phyloP scores from a whole-genome alignment of 2,329 filamentous ascomycete species.

The Mycosphaerella arachidis region DNA sequence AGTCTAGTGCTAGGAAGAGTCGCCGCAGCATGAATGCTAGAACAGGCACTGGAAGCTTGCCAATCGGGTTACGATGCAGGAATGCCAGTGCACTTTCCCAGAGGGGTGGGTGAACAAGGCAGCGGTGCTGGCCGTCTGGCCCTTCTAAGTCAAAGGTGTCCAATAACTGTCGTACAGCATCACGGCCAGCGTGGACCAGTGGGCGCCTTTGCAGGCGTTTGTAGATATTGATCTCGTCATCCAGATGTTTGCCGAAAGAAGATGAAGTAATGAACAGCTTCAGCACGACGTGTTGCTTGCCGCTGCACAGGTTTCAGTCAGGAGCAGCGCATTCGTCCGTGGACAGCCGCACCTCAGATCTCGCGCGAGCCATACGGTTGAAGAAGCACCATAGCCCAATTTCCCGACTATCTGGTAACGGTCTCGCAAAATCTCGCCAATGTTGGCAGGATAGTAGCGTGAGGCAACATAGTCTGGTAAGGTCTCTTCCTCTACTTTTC shows the following conservation, averaged over 20 bases:
- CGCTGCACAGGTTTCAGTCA: neutral
- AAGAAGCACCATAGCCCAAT: constrained; percentile 2
- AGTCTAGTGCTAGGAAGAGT: neutral
- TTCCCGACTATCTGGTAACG: constrained; percentile 36
- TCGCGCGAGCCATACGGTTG: neutral
- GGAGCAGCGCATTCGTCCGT: neutral
- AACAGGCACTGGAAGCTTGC: neutral
- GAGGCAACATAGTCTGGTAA: neutral
- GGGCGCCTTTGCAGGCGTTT: neutral
- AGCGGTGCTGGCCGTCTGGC: neutral
- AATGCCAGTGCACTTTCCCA: neutral
- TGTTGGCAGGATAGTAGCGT: constrained; percentile 34
- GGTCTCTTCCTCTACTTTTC: neutral
- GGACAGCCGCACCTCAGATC: neutral
- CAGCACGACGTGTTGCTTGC: constrained; percentile 3
- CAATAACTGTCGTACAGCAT: neutral
- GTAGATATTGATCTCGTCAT: constrained; percentile 3
- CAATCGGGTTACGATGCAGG: neutral
- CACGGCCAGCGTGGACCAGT: neutral
- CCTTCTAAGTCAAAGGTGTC: neutral
- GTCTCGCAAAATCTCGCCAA: constrained; percentile 33
- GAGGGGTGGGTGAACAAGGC: neutral
- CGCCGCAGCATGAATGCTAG: neutral
- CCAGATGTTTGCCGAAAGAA: neutral
- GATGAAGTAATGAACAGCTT: constrained; percentile 1